Evolutionary conservation across 2,329 filamentous ascomycete species (phyloP).

Genomic region (Neopestalotiopsis clavispora): DNA sequence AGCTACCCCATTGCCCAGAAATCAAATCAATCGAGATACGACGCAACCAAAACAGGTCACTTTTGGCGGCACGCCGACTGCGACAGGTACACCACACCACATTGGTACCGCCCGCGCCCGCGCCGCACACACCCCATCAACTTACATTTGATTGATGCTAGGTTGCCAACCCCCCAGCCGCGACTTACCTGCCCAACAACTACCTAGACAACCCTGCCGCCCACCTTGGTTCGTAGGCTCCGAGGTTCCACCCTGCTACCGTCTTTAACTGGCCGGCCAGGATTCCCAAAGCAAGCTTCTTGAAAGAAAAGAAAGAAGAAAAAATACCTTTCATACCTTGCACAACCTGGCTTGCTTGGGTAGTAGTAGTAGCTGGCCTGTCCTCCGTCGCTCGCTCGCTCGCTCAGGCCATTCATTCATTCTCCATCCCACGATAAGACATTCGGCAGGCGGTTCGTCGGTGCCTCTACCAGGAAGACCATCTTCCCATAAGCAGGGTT

Average conservation of each 20-base stretch:
- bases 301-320: not conserved
- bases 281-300: slow-evolving; percentile 4
- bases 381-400: not conserved
- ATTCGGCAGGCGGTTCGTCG: slow-evolving; percentile 10
- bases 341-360: not conserved
- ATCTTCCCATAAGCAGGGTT: slow-evolving; percentile 5
- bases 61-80: slow-evolving; percentile 2
- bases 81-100: not conserved
- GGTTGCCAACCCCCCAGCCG: not conserved
- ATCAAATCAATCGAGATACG: slow-evolving; percentile 4
- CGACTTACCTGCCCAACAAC: slow-evolving; percentile 1
- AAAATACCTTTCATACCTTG: not conserved
- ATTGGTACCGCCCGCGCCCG: not conserved
- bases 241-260: not conserved
- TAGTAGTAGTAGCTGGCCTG: not conserved
- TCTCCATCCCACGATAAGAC: slow-evolving; percentile 13
- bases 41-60: not conserved
- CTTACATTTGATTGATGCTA: not conserved
- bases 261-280: slow-evolving; percentile 5
- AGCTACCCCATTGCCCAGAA: not conserved
- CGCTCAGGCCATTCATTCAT: slow-evolving; percentile 8
- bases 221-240: slow-evolving; percentile 1
- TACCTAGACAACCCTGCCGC: not conserved
- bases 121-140: too few species aligned
- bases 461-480: slow-evolving; percentile 6